Evolutionary conservation across 192 early-diverging fungal species (phyloP), one percentile per base, ranked within the genome.

Genomic region (Gorgonomyces haynaldii): DNA sequence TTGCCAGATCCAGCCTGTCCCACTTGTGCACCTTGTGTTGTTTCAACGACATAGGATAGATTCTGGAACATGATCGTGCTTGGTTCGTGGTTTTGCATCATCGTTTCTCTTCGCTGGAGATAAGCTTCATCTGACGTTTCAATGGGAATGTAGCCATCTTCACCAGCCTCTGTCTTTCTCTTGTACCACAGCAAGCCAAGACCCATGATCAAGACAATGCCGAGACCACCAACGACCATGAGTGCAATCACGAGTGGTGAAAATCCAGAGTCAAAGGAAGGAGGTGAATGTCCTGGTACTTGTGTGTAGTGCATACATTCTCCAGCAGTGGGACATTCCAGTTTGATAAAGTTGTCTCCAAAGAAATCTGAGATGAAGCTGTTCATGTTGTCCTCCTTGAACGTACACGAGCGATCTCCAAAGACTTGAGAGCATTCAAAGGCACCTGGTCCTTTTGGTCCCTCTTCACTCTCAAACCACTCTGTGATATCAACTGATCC

Each of bases 251-350:
- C 39, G 3, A 65, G 47, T 0, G 67, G 57, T 0, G 67, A 63
- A 12, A 60, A 64, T n/a, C 15, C 55, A 31, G 16, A 22, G 1
- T 57, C 66, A 37, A 62, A 22, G 28, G 51, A 43, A 15, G 72
- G 72, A 23, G 50, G 61, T 25, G 56, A 55, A 52, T 83, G 88
- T 15, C 79, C 83, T 3, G 91, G 91, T n/a, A 91, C 69, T 58
- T 86, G 77, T 21, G 79, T 83, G 47, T 84, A 83, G 59, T 91
- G 87, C 37, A 91, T 50, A 53, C 91, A 95, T 62, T 91, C 87
- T 21, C 91, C 88, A 28, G 81, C 79, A 37, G 63, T 55, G 0
- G 64, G 39, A 50, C 91, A 95, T 15, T 61, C 46, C 56, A 95
- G 69, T 22, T 75, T 78, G 54, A 95, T 89, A 12, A 80, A 78